Conservation (phyloP, 305 asterid genomes). For the Stenogyne calaminthoides region DNA sequence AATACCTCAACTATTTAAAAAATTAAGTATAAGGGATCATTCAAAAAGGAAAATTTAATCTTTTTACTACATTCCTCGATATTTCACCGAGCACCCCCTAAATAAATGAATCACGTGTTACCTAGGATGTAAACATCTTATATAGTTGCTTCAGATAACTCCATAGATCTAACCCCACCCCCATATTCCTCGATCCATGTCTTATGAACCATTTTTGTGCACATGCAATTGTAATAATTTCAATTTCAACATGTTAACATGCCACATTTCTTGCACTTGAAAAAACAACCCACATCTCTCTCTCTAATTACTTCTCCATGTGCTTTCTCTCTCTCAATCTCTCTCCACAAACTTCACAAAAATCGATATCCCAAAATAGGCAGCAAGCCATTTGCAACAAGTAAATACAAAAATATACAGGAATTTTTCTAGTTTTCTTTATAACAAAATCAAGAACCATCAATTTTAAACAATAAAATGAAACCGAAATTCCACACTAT, state of each 20-base stretch:
- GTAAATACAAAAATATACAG: constrained; percentile 26
- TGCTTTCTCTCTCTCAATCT: not conserved
- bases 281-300: constrained; percentile 19
- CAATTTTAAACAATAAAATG: not conserved
- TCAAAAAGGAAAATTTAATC: no score
- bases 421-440: not conserved
- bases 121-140: not conserved
- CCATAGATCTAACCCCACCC: not conserved
- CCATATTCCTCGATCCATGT: constrained; percentile 31
- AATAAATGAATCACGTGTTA: constrained; percentile 8
- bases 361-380: not conserved
- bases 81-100: no score
- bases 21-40: no score
- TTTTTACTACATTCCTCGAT: no score
- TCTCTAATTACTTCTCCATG: constrained; percentile 21
- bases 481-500: constrained; percentile 14
- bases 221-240: constrained; percentile 16
- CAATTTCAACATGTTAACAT: constrained; percentile 13
- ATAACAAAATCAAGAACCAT: not conserved
- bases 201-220: constrained; percentile 9
- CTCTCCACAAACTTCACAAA: not conserved
- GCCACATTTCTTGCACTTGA: constrained; percentile 18
- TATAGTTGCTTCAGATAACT: not conserved
- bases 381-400: not conserved
- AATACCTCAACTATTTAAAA: no score